Evolutionary conservation across 208 protist genomes (phyloP).

Genomic region (Trypanosoma platydactyli): DNA sequence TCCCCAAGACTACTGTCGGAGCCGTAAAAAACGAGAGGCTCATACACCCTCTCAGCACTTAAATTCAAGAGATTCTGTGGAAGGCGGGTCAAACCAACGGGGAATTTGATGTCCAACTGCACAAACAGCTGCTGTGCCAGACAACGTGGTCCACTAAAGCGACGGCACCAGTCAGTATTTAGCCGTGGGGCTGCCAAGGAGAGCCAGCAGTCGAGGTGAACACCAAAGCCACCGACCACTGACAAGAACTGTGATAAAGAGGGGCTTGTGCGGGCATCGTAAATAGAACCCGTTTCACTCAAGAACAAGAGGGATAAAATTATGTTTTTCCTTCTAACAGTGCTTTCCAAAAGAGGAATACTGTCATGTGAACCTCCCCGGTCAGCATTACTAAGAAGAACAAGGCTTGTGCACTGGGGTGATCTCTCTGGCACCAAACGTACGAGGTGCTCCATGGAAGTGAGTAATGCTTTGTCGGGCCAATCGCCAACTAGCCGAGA

Average conservation of each 20-base stretch:
- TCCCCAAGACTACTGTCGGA: slow-evolving; percentile 34
- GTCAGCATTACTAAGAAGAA: slow-evolving; percentile 67
- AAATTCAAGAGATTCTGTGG: slow-evolving; percentile 38
- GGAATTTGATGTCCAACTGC: slow-evolving; percentile 78
- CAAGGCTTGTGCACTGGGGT: slow-evolving; percentile 64
- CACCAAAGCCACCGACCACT: slow-evolving; percentile 72
- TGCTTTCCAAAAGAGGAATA: slow-evolving; percentile 63
- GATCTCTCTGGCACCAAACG: slow-evolving; percentile 59
- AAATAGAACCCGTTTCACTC: slow-evolving; percentile 18
- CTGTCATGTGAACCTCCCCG: slow-evolving; percentile 41
- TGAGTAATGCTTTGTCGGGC: slow-evolving; percentile 54
- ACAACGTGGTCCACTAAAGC: slow-evolving; percentile 81
- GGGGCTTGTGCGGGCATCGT: slow-evolving; percentile 61
- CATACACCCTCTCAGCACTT: slow-evolving; percentile 22
- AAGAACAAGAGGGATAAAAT: slow-evolving; percentile 75
- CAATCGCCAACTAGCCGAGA: slow-evolving; percentile 41
- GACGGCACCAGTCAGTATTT: slow-evolving; percentile 80
- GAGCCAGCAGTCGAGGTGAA: slow-evolving; percentile 84
- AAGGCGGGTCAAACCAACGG: slow-evolving; percentile 32
- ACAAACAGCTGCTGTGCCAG: slow-evolving; percentile 88
- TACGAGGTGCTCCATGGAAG: slow-evolving; percentile 69
- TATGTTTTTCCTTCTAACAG: slow-evolving; percentile 80
- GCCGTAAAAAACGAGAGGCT: slow-evolving; percentile 47
- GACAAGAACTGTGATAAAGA: slow-evolving; percentile 75
- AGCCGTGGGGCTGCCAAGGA: slow-evolving; percentile 53